Evolutionary conservation across 176 grass and related monocot species (phyloP), one percentile per base, ranked within the genome.

Genomic region (Carex parvula): DNA sequence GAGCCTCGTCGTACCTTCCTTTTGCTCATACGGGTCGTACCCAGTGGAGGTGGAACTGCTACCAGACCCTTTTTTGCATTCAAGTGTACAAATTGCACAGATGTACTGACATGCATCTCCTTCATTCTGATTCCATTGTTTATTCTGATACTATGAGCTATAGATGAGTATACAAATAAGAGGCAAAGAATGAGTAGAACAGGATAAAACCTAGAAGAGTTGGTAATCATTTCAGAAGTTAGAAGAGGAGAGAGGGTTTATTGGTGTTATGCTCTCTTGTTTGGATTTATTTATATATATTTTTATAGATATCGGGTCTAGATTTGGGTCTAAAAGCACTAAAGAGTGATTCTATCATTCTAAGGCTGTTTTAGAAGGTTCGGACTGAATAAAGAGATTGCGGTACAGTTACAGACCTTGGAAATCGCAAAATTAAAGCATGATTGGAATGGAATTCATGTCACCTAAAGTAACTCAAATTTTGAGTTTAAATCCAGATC

Each of bases 291-390:
- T 58, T 55, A 80, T 35, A 79, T 30, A 79, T 79, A 18, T 81
- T 62, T 55, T 20, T n/a, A 60, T 37, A 62, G 55, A 50, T 35
- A 63, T 62, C 12, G 22, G 32, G 56, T 80, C 56, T 56, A 37
- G 24, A 20, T 81, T 81, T 81, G 79, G 5, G 59, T 81, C 79
- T 64, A 81, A 81, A 64, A 79, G 50, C 21, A 55, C 30, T 20
- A 79, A 79, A 61, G 55, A 63, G 54, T 3, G 32, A 81, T 81
- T 64, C 55, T 64, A 81, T 3, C 17, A 81, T 81, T 64, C 55
- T 64, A 81, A 81, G 79, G 79, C 79, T 81, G 79, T 18, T 81
- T 81, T 81, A 62, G 79, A 81, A 63, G 79, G 57, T 81, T 81
- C 79, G 9, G 32, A 81, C 79, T 61, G 55, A 61, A 61, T 61